Conservation (phyloP, 139 green algal genomes). For the Chlamydomonas schloesseri region DNA sequence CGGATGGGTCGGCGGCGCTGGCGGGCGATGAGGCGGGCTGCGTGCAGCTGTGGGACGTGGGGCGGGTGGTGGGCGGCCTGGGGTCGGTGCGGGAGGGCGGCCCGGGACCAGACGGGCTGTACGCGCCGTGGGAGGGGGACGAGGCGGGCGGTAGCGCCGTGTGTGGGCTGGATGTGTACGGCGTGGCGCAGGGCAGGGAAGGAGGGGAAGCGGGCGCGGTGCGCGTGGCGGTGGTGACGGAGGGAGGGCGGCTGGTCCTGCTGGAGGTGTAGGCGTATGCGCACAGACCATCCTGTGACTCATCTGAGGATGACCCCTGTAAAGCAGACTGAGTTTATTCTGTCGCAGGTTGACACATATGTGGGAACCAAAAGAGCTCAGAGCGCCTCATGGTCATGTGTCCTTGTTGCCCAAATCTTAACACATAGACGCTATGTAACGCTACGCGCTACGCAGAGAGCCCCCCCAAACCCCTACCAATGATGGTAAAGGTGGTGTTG, state of each 20-base stretch:
- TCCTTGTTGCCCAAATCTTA: background rate
- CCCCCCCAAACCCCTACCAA: background rate
- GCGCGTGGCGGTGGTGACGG: conserved; percentile 30
- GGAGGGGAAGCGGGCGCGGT: background rate
- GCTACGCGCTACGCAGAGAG: background rate
- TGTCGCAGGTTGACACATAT: background rate
- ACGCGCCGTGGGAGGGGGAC: conserved; percentile 41
- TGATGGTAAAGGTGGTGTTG: background rate
- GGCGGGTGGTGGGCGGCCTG: conserved; percentile 11
- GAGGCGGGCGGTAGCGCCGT: conserved; percentile 1
- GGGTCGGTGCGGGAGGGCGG: background rate
- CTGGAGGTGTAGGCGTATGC: background rate
- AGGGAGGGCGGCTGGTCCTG: conserved; percentile 24
- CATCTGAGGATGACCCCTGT: background rate
- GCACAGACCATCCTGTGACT: no score
- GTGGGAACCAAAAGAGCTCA: no score
- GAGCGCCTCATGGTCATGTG: no score
- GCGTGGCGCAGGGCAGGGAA: background rate
- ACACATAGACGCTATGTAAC: no score
- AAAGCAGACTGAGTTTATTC: background rate
- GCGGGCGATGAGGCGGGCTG: conserved; percentile 70
- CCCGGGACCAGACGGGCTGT: conserved; percentile 43
- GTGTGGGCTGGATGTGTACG: conserved; percentile 27
- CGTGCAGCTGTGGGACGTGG: conserved; percentile 74
- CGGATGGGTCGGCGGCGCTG: conserved; percentile 63